phyloP scores from a whole-genome alignment of 2,329 filamentous ascomycete species.

The Pseudocercospora vitis region DNA sequence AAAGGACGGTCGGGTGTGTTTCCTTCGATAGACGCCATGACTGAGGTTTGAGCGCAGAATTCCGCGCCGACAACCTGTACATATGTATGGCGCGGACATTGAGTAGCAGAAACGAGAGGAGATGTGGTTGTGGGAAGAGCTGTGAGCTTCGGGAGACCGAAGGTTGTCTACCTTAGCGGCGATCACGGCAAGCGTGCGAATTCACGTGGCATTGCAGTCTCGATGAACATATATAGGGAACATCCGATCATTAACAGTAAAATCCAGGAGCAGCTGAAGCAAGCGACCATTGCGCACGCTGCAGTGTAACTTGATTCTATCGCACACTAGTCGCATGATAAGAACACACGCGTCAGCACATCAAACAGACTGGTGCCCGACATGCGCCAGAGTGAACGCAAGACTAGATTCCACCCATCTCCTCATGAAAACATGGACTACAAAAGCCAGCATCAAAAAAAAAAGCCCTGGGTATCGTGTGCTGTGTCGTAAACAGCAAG shows the following conservation, averaged over 20 bases:
- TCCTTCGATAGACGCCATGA: not conserved
- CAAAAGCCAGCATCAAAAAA: not conserved
- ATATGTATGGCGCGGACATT: not conserved
- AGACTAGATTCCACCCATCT: too few species aligned
- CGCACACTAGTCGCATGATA: too few species aligned
- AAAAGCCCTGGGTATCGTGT: constrained; percentile 5
- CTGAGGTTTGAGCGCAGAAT: not conserved
- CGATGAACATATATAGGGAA: too few species aligned
- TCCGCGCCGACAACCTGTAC: not conserved
- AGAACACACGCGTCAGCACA: too few species aligned
- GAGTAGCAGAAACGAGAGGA: not conserved
- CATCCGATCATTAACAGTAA: too few species aligned
- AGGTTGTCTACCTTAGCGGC: not conserved
- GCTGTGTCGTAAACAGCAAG: constrained; percentile 9
- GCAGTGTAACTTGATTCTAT: too few species aligned
- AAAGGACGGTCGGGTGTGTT: constrained; percentile 60
- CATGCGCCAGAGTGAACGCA: too few species aligned
- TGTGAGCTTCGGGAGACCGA: not conserved
- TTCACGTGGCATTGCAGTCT: not conserved
- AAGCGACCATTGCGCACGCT: too few species aligned
- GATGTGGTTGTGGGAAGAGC: not conserved
- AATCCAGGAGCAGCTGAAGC: too few species aligned
- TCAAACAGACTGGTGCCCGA: too few species aligned
- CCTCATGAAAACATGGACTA: too few species aligned
- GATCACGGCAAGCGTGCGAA: not conserved